Base-by-base conservation (phyloP, 805 yeast species). In the Debaryomyces castellii region DNA sequence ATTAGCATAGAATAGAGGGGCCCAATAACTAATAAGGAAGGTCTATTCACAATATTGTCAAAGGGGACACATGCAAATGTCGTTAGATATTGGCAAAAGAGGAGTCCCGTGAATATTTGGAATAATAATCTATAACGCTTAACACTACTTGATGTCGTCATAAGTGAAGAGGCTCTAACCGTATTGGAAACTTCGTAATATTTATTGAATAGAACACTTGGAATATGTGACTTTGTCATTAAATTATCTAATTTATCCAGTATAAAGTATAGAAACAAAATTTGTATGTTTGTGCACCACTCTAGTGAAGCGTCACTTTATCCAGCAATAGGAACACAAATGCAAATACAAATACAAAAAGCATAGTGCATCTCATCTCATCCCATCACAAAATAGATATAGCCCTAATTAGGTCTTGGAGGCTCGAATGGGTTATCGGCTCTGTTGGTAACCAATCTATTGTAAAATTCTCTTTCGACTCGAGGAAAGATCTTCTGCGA, bases 401-500 rank as follows among this genome's bases (percentile, higher is more conserved):
- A n/a, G n/a, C n/a, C n/a, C 18, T 39, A 21, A 10, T 36, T 21
- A 8, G 59, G 58, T 28, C 18, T 39, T 17, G 63, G 64, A 4
- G 66, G 59, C 8, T 50, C 48, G 44, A 50, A 57, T 5, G 59
- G 57, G 20, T 44, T 34, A 12, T 49, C 54, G 3, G 45, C 33
- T 42, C 55, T 48, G n/a, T 47, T 51, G 6, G 52, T 47, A 1
- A 58, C 62, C 39, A 63, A 48, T 32, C 43, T 47, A 18, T 46
- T 43, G 45, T 67, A 67, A 21, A 71, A 45, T 5, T 50, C 49
- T 43, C 89, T 66, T 57, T 85, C 91, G 10, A 80, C 41, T 10
- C 67, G 66, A 23, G 85, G 82, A 35, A 83, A 74, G 11, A 74
- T 37, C 45, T 78, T 75, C 21, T 73, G 63, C 1, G 86, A 77